Evolutionary conservation across 2,329 filamentous ascomycete genomes (phyloP).

Genomic region (Monosporascus sp.): DNA sequence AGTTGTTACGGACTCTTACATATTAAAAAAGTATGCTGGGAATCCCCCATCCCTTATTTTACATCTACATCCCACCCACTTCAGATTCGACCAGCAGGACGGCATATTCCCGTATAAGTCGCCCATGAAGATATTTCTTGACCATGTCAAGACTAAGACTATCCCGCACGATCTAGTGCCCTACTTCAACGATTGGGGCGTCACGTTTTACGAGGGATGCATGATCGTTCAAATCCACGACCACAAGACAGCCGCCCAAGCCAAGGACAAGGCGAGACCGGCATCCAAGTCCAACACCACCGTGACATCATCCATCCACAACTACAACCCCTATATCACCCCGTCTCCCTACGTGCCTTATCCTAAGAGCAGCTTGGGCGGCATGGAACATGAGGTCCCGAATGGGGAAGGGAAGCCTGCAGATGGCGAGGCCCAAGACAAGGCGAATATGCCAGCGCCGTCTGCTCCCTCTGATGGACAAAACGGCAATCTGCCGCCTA

Average conservation of each 20-base stretch:
- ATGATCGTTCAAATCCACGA: slow-evolving; percentile 93
- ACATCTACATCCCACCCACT: slow-evolving; percentile 80
- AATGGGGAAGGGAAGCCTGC: slow-evolving; percentile 34
- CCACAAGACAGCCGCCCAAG: slow-evolving; percentile 62
- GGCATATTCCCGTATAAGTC: slow-evolving; percentile 89
- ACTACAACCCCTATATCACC: slow-evolving; percentile 83
- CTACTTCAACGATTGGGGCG: slow-evolving; percentile 64
- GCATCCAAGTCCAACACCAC: slow-evolving; percentile 56
- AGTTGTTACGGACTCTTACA: slow-evolving; percentile 72
- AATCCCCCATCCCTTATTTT: slow-evolving; percentile 77
- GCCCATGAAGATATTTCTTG: slow-evolving; percentile 76
- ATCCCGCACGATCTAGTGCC: slow-evolving; percentile 86
- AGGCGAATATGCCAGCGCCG: slow-evolving; percentile 53
- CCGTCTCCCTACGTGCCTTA: slow-evolving; percentile 82
- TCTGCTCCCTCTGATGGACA: slow-evolving; percentile 41
- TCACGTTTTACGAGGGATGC: slow-evolving; percentile 89
- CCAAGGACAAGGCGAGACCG: slow-evolving; percentile 53
- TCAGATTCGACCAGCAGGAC: slow-evolving; percentile 90
- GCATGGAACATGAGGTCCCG: slow-evolving; percentile 16
- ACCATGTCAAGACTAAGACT: slow-evolving; percentile 70
- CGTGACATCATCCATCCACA: slow-evolving; percentile 79
- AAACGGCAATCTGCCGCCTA: slow-evolving; percentile 41
- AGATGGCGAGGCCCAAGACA: slow-evolving; percentile 41
- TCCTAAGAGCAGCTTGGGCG: slow-evolving; percentile 46
- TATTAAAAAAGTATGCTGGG: slow-evolving; percentile 75